Base-by-base conservation (phyloP, 2,329 filamentous ascomycete genomes). In the Sporothrix schenckii region DNA sequence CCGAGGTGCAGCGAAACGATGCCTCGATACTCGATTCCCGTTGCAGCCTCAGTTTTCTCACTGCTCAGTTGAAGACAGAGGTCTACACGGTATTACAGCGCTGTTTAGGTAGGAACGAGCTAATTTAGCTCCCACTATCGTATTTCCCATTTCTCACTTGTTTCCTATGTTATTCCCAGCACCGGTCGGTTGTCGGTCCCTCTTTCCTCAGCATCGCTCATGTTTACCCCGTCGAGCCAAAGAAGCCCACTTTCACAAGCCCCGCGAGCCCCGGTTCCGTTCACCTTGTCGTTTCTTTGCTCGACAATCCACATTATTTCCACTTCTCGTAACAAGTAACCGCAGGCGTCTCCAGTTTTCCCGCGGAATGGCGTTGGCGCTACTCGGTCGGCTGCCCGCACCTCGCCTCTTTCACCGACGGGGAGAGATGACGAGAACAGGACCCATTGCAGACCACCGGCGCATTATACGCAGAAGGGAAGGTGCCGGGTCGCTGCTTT, bases 1-100 rank as follows among this genome's bases (percentile, higher is more conserved):
- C 69, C 70, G 56, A 70, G 56, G 68, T 58, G 71, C 66, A 72
- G 65, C 54, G 53, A 66, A 68, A 50, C n/a, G 65, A 24, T 27
- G 34, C 50, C 54, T 41, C 50, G 49, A 68, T 56, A 21, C 47
- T 69, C 21, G 16, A n/a, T 69, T 41, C 58, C 65, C 56, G 69
- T 68, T 54, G 54, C 65, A 68, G 54, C n/a, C 49, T 53, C 50
- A 30, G 10, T 6, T 41, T 44, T 41, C 30, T 44, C 47, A 30
- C 54, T 19, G 24, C 21, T 56, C 24, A 1, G 30, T 34, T 3
- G 30, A 34, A 4, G 30, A 34, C 30, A 34, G 30, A 4, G 30
- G 30, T 34, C 30, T 4, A 34, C 30, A 4, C 30, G 30, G 30
- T 34, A 34, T 6, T 34, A 34, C 30, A 10, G 14, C 27, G 47